Percentiles rank a stretch among this genome's conserved stretches.
Evolutionary conservation across 345 rosid genomes (phyloP).

Genomic region (Euphorbia tirucalli): DNA sequence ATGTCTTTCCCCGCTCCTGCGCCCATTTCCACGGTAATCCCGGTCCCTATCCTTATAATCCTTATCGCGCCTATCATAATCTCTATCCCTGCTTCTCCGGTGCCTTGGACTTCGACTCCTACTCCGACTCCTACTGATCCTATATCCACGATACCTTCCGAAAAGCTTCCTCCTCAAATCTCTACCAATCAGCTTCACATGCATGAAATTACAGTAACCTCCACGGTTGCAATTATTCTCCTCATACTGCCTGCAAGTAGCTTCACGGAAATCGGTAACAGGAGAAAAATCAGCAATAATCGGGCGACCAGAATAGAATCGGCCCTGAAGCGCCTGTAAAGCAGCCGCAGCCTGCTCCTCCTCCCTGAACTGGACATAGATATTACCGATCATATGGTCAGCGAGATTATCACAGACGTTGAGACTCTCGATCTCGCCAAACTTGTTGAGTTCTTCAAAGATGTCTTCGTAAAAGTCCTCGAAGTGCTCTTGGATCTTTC

Average conservation of each 20-base stretch:
- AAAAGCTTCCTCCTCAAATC: slow-evolving; percentile 72
- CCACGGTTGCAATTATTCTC: slow-evolving; percentile 87
- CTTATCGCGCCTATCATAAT: slow-evolving; percentile 17
- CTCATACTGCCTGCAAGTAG: slow-evolving; percentile 83
- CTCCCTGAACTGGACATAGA: slow-evolving; percentile 81
- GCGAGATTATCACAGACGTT: slow-evolving; percentile 88
- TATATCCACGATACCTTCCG: slow-evolving; percentile 56
- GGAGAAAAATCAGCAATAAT: slow-evolving; percentile 93
- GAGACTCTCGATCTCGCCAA: slow-evolving; percentile 84
- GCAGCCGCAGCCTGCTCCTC: slow-evolving; percentile 93
- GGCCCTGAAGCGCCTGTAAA: slow-evolving; percentile 66
- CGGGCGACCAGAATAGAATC: slow-evolving; percentile 87
- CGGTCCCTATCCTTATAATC: slow-evolving; percentile 26
- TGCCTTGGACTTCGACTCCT: slow-evolving; percentile 54
- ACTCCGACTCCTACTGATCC: slow-evolving; percentile 63
- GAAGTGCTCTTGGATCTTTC: slow-evolving; percentile 71
- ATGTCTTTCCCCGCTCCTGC: slow-evolving; percentile 24
- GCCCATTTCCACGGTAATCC: slow-evolving; percentile 37
- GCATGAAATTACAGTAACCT: slow-evolving; percentile 91
- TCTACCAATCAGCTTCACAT: slow-evolving; percentile 76
- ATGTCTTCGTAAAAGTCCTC: slow-evolving; percentile 86
- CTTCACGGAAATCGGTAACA: slow-evolving; percentile 88
- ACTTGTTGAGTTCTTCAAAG: slow-evolving; percentile 84
- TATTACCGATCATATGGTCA: slow-evolving; percentile 90
- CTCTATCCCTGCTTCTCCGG: slow-evolving; percentile 43